Evolutionary conservation across 31 red algal genomes (phyloP), one percentile per base, ranked within the genome.

Genomic region (Bonnemaisonia californica): DNA sequence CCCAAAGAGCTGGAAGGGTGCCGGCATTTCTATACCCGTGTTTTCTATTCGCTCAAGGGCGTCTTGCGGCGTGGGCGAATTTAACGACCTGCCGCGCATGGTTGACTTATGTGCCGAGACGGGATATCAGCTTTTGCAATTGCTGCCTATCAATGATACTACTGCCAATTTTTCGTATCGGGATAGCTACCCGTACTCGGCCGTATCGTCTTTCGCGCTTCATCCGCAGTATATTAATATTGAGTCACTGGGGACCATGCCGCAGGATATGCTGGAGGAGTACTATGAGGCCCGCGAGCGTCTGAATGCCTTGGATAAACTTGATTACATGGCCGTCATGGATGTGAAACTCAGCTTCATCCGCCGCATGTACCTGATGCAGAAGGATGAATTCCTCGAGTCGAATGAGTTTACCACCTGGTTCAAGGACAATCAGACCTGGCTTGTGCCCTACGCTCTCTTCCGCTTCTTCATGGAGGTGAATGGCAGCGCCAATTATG

Each of bases 181-280:
- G 27, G 95, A 98, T 51, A 77, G 80, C 40, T 94, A 94, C 57
- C 95, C 95, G n/a, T 98, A 98, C 75, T 98, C 95, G 24, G 81
- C 81, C 33, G 76, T 94, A 2, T 89, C 84, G 21, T 64, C 65
- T 35, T 93, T 91, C 66, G 95, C 95, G 3, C 63, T 98, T 54
- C 95, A 98, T 79, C 95, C 95, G 36, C 88, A 91, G 67, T 98
- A 98, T 54, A 33, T 98, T n/a, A 83, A 89, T 69, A 62, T 98
- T 28, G 87, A 91, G 29, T 57, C 62, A 3, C 59, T 98, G 47
- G 83, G 81, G 19, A 60, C 83, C 1, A 64, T 89, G 51, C 91
- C 92, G 63, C 28, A 22, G 0, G 41, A 39, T 24, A 32, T 97
- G 35, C 33, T 26, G 27, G 31, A 12, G 1, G 79, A 94, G 81